Evolutionary conservation across 352 stramenopile species (phyloP).

Genomic region (Phytophthora quininea): DNA sequence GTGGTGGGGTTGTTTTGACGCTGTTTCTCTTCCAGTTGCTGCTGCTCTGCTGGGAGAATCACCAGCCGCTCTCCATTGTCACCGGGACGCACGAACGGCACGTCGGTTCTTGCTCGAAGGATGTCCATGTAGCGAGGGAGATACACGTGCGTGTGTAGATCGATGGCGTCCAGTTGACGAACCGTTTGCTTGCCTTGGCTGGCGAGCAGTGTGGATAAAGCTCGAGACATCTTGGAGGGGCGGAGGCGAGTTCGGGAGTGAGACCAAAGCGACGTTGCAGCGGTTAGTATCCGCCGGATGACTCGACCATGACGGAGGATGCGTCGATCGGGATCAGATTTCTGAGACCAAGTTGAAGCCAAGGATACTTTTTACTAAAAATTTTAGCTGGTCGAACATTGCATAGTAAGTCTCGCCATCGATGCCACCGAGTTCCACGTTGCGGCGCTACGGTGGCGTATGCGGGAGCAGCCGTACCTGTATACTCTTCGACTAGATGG

Average conservation of each 20-base stretch:
- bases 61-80: constrained; percentile 49
- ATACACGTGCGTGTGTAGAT: constrained; percentile 76
- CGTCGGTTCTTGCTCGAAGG: constrained; percentile 44
- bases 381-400: background rate
- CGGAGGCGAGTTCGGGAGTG: background rate
- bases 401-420: too few species aligned
- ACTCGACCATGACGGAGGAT: too few species aligned
- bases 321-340: background rate
- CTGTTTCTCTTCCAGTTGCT: constrained; percentile 37
- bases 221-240: constrained; percentile 1
- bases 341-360: constrained; percentile 1
- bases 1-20: constrained; percentile 15
- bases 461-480: background rate
- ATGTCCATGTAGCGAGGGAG: constrained; percentile 71
- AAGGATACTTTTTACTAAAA: background rate
- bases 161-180: constrained; percentile 45
- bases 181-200: constrained; percentile 46
- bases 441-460: background rate
- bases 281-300: too few species aligned
- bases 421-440: background rate
- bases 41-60: constrained; percentile 61
- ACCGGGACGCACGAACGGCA: constrained; percentile 51
- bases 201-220: constrained; percentile 9
- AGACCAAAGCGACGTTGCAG: background rate
- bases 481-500: background rate